Conservation (phyloP, 2,329 filamentous ascomycete species). For the Podosphaera fusca region DNA sequence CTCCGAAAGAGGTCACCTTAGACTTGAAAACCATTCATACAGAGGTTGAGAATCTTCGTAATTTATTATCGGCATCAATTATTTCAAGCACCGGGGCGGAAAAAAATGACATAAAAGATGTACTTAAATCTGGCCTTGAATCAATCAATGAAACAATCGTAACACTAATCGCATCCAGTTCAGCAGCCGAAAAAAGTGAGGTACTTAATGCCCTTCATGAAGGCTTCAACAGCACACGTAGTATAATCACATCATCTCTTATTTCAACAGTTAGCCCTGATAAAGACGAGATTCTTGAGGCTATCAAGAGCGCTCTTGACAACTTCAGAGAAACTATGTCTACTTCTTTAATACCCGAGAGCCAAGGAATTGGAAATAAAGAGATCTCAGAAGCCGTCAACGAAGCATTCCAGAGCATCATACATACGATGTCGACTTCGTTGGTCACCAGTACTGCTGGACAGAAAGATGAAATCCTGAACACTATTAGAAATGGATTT, state of each 20-base stretch:
- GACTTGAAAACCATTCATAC: constrained; percentile 36
- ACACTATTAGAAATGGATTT: constrained; percentile 33
- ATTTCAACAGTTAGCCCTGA: background rate
- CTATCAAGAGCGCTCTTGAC: constrained; percentile 30
- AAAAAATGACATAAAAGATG: background rate
- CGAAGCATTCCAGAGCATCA: constrained; percentile 46
- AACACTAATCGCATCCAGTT: background rate
- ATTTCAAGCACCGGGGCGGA: background rate
- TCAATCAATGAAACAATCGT: background rate
- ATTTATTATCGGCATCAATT: background rate
- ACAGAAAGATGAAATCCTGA: constrained; percentile 55
- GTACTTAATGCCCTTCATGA: constrained; percentile 38
- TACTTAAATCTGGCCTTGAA: background rate
- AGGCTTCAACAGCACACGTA: constrained; percentile 47
- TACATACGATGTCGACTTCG: constrained; percentile 20
- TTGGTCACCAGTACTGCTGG: constrained; percentile 5
- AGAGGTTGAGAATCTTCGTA: constrained; percentile 30
- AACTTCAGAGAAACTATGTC: constrained; percentile 33
- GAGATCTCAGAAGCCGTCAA: constrained; percentile 42
- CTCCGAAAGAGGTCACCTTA: constrained; percentile 23
- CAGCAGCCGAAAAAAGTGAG: constrained; percentile 29
- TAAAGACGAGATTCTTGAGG: constrained; percentile 23
- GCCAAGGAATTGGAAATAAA: constrained; percentile 25
- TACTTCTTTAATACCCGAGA: constrained; percentile 24
- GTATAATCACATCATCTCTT: constrained; percentile 13